Conservation (phyloP, 1,284 basidiomycete species). For the Trichosporon sp. region DNA sequence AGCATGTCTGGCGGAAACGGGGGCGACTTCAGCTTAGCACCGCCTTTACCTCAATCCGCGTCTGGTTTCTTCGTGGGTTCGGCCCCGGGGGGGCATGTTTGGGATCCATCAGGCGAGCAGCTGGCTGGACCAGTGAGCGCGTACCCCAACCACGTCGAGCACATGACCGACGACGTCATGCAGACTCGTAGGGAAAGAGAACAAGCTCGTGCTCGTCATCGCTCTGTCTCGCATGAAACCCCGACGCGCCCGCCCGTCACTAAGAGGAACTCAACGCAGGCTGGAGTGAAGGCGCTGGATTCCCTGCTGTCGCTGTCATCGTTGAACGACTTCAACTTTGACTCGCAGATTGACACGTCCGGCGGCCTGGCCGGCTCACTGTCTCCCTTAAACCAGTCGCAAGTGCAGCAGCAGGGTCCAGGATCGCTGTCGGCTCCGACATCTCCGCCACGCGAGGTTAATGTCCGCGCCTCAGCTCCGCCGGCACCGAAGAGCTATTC, state of each 20-base stretch:
- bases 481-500: conserved; percentile 31
- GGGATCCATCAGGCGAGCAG: background rate
- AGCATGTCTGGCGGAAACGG: conserved; percentile 43
- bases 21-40: conserved; percentile 16
- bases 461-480: conserved; percentile 33
- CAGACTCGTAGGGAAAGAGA: conserved; percentile 20
- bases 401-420: background rate
- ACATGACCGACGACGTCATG: conserved; percentile 2
- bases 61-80: background rate
- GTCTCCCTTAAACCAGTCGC: conserved; percentile 6
- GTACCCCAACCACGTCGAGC: conserved; percentile 5
- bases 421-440: conserved; percentile 20
- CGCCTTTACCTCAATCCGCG: conserved; percentile 11
- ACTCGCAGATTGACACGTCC: conserved; percentile 44
- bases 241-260: conserved; percentile 18
- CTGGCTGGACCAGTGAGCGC: conserved; percentile 16
- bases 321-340: conserved; percentile 48
- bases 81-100: conserved; percentile 9
- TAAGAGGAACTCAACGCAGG: conserved; percentile 20
- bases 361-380: background rate
- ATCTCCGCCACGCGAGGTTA: conserved; percentile 23
- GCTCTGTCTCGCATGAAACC: conserved; percentile 33
- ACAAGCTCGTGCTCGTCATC: conserved; percentile 24
- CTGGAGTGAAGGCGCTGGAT: conserved; percentile 24
- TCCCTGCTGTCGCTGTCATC: conserved; percentile 37